phyloP scores from a whole-genome alignment of 2,329 filamentous ascomycete genomes.

The Cladobotryum protrusum region DNA sequence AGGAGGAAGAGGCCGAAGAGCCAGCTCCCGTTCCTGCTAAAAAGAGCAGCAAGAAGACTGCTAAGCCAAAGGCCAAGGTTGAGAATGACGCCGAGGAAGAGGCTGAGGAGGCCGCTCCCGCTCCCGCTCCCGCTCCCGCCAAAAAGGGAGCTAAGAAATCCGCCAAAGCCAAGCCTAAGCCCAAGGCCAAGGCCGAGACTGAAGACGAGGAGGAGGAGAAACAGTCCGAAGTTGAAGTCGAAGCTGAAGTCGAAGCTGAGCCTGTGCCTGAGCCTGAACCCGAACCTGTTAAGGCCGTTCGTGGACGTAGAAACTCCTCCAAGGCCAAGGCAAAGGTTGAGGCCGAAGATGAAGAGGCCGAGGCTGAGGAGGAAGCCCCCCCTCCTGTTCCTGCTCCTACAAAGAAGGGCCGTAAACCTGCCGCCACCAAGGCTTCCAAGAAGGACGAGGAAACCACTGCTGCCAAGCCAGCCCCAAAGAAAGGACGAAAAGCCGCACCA shows the following conservation, averaged over 20 bases:
- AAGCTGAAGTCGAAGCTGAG: not conserved
- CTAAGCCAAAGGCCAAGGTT: conserved; percentile 6
- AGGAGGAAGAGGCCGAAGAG: conserved; percentile 12
- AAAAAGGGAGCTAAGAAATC: conserved; percentile 17
- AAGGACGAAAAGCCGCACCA: conserved; percentile 15
- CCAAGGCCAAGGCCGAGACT: conserved; percentile 11
- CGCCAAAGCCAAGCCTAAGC: conserved; percentile 13
- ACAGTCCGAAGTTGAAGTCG: conserved; percentile 10
- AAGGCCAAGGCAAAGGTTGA: conserved; percentile 6
- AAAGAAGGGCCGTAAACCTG: conserved; percentile 12
- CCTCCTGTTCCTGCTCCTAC: conserved; percentile 2
- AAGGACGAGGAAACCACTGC: conserved; percentile 13
- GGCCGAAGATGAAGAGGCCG: conserved; percentile 1
- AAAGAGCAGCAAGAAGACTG: conserved; percentile 9
- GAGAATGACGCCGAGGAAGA: conserved; percentile 7
- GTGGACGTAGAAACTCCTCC: conserved; percentile 1
- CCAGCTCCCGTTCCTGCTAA: conserved; percentile 3
- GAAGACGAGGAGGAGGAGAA: conserved; percentile 14
- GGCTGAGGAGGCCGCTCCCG: conserved; percentile 13
- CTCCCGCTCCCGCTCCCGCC: conserved; percentile 10
- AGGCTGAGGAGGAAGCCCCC: conserved; percentile 8
- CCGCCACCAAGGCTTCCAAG: conserved; percentile 7
- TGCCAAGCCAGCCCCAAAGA: conserved; percentile 22
- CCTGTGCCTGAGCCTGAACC: not conserved
- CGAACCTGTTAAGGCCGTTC: conserved; percentile 2